Conservation (phyloP, 805 yeast species). For the Kodamaea leandrae region DNA sequence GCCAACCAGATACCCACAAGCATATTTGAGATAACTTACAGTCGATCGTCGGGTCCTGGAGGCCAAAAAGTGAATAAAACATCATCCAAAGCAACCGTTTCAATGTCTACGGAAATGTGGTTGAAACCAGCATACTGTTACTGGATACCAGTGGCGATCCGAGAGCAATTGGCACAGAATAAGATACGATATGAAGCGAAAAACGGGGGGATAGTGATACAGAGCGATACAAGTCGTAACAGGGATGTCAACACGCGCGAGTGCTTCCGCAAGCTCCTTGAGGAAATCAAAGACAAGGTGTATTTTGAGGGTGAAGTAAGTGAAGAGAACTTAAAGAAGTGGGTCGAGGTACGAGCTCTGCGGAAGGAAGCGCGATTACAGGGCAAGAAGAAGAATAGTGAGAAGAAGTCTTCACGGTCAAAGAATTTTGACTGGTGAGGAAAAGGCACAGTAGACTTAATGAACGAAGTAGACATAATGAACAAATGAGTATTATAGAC, state of each 20-base stretch:
- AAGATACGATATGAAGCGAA: constrained; percentile 55
- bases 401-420: constrained; percentile 36
- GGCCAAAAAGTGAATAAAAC: constrained; percentile 85
- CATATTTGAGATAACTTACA: constrained; percentile 44
- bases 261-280: constrained; percentile 59
- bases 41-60: constrained; percentile 79
- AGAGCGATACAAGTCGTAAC: constrained; percentile 58
- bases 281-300: constrained; percentile 48
- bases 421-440: constrained; percentile 30
- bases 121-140: constrained; percentile 32
- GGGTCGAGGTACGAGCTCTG: constrained; percentile 43
- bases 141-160: constrained; percentile 61
- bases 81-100: constrained; percentile 63
- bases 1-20: constrained; percentile 41
- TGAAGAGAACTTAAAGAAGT: constrained; percentile 46
- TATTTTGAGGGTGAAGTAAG: constrained; percentile 48
- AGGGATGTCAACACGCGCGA: constrained; percentile 54
- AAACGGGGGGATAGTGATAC: constrained; percentile 54
- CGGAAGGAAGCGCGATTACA: constrained; percentile 31
- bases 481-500: too few relatives aligned
- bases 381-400: constrained; percentile 37
- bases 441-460: too few relatives aligned
- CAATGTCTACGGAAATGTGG: constrained; percentile 45
- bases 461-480: too few relatives aligned
- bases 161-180: constrained; percentile 36